Evolutionary conservation across 2,329 filamentous ascomycete genomes (phyloP).

Genomic region (Sordariomycetes sp.): DNA sequence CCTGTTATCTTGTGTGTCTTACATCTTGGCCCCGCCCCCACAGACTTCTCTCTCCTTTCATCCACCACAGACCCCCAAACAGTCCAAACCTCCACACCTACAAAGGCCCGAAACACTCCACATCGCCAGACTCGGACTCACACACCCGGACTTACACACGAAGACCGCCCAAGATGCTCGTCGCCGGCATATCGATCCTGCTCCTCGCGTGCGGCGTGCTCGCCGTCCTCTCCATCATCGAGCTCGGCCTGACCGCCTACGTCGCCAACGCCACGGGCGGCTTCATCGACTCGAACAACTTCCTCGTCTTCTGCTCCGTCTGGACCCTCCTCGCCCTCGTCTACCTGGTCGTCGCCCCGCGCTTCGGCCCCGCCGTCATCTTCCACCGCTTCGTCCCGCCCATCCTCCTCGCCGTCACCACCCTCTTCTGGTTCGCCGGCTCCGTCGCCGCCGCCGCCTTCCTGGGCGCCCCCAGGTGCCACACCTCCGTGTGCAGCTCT

Average conservation of each 20-base stretch:
- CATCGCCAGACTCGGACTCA: background rate
- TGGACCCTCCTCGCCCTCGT: slow-evolving; percentile 65
- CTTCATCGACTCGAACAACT: slow-evolving; percentile 43
- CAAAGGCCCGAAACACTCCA: background rate
- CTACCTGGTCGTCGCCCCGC: slow-evolving; percentile 60
- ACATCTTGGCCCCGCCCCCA: background rate
- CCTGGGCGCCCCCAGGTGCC: slow-evolving; percentile 44
- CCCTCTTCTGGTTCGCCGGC: slow-evolving; percentile 84
- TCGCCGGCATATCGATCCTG: background rate
- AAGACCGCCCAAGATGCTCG: background rate
- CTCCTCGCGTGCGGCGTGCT: background rate
- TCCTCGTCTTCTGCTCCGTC: slow-evolving; percentile 68
- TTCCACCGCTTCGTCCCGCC: slow-evolving; percentile 58
- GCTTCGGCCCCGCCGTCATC: slow-evolving; percentile 41
- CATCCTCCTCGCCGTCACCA: slow-evolving; percentile 59
- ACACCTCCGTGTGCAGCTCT: slow-evolving; percentile 44
- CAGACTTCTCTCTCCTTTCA: background rate
- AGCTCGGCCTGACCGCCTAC: slow-evolving; percentile 66
- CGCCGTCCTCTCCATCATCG: slow-evolving; percentile 57
- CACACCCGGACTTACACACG: background rate
- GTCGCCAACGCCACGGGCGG: slow-evolving; percentile 37
- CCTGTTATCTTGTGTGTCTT: background rate
- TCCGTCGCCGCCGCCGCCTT: slow-evolving; percentile 66
- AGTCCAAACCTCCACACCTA: background rate
- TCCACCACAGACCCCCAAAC: background rate